phyloP scores from a whole-genome alignment of 2,329 filamentous ascomycete genomes.

The Leptographium lundbergii region DNA sequence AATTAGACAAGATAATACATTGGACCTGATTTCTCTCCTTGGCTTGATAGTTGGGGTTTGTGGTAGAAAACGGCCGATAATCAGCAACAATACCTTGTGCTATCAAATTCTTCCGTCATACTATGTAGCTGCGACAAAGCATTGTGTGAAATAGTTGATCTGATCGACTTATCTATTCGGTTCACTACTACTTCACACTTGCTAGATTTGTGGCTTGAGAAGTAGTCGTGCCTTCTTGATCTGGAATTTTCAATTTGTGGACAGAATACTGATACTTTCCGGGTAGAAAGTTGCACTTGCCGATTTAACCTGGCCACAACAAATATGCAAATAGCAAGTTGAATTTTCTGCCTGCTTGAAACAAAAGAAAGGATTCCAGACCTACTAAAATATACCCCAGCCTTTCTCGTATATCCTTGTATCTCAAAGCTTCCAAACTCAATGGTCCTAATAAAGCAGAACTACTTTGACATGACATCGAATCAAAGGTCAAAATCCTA shows the following conservation, averaged over 20 bases:
- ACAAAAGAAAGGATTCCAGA: neutral
- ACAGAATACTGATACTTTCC: neutral
- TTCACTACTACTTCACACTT: too few species aligned
- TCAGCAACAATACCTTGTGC: too few species aligned
- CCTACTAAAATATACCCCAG: neutral
- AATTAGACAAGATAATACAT: neutral
- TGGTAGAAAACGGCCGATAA: too few species aligned
- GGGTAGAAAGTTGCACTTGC: neutral
- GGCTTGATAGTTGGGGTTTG: too few species aligned
- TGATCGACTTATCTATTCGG: too few species aligned
- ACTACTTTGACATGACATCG: neutral
- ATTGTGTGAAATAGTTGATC: too few species aligned
- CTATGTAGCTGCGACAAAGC: too few species aligned
- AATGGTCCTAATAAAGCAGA: neutral
- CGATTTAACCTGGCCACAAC: neutral
- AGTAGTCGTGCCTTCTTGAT: neutral
- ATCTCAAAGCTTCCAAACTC: neutral
- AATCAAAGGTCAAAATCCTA: neutral
- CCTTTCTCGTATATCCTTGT: neutral
- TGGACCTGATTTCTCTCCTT: too few species aligned
- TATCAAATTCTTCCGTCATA: too few species aligned
- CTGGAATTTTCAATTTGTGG: neutral
- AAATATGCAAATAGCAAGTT: too few species aligned
- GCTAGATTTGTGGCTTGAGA: too few species aligned
- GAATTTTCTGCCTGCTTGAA: neutral